Conservation (phyloP, 2,329 filamentous ascomycete species). For the Stylonectria norvegica region DNA sequence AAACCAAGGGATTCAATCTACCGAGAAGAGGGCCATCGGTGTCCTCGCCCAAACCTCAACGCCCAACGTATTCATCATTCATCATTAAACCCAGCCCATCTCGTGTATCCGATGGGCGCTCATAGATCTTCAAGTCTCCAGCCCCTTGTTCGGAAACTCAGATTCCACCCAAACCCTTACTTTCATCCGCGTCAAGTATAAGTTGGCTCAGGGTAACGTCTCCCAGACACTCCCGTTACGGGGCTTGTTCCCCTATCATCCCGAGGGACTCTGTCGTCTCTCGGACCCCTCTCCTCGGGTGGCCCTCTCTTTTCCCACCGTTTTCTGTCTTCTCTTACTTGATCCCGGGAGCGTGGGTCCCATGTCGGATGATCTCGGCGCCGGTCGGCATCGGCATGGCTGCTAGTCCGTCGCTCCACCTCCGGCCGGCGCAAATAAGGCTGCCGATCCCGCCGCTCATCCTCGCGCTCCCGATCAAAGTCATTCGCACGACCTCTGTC, state of each 20-base stretch:
- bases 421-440: slow-evolving; percentile 42
- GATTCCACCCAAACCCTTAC: too few relatives aligned
- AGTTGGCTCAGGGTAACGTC: slow-evolving; percentile 38
- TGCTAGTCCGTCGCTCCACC: slow-evolving; percentile 44
- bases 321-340: slow-evolving; percentile 33
- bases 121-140: too few relatives aligned
- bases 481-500: slow-evolving; percentile 36
- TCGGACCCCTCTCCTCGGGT: slow-evolving; percentile 28
- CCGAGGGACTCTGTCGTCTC: slow-evolving; percentile 31
- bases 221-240: slow-evolving; percentile 32
- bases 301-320: slow-evolving; percentile 35
- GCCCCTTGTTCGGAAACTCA: too few relatives aligned
- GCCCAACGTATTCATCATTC: too few relatives aligned
- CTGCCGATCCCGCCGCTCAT: slow-evolving; percentile 32
- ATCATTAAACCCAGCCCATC: too few relatives aligned
- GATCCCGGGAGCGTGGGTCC: slow-evolving; percentile 33
- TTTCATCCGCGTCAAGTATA: too few relatives aligned
- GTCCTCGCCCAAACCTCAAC: too few relatives aligned
- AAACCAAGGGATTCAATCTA: too few relatives aligned
- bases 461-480: slow-evolving; percentile 38
- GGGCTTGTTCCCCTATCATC: slow-evolving; percentile 32
- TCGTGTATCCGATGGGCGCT: too few relatives aligned
- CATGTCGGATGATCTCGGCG: slow-evolving; percentile 34
- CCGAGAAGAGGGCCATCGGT: too few relatives aligned
- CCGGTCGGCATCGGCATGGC: slow-evolving; percentile 48